Base-by-base conservation (phyloP, 345 rosid genomes). In the Citrus unshiu region DNA sequence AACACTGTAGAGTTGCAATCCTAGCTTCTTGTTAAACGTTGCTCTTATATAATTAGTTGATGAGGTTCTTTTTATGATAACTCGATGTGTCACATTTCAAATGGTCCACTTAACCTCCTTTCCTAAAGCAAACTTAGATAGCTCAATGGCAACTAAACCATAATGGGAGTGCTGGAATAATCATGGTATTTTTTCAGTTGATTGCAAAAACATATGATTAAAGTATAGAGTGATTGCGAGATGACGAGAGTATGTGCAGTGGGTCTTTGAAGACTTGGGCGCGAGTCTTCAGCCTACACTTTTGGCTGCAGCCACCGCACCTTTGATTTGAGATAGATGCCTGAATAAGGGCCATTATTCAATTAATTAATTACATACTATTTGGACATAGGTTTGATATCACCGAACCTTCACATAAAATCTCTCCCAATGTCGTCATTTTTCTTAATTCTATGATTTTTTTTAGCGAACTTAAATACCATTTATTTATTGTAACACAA, bases 91-190 rank as follows among this genome's bases (percentile, higher is more conserved):
- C 73, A 57, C 29, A 60, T 68, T 81, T 60, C 2, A 37, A 78
- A 77, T 62, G 76, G 72, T 61, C 66, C 59, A 73, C 13, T 40
- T 9, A 60, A 60, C 32, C 25, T 34, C 34, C 58, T 56, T 57
- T 70, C 24, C 40, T n/a, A 68, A n/a, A 82, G 75, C 30, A 58
- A 68, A 75, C 25, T 43, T 24, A 58, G 75, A 75, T 43, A 69
- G 66, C 77, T 76, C 40, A 65, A 43, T 54, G 18, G 61, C 61
- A 79, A 27, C 74, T 60, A 63, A 73, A 71, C 70, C 76, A 59
- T 18, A 39, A 56, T 25, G 51, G 29, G 39, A 66, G 35, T 68
- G 75, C 79, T 68, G 51, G 49, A 75, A 68, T 62, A 68, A 66
- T 39, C 9, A 65, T n/a, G 24, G n/a, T 29, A 40, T 59, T 18